Percentiles rank a stretch among this genome's conserved stretches.
Conservation (phyloP, 1,139 yeast genomes). For the Candida mesenterica region DNA sequence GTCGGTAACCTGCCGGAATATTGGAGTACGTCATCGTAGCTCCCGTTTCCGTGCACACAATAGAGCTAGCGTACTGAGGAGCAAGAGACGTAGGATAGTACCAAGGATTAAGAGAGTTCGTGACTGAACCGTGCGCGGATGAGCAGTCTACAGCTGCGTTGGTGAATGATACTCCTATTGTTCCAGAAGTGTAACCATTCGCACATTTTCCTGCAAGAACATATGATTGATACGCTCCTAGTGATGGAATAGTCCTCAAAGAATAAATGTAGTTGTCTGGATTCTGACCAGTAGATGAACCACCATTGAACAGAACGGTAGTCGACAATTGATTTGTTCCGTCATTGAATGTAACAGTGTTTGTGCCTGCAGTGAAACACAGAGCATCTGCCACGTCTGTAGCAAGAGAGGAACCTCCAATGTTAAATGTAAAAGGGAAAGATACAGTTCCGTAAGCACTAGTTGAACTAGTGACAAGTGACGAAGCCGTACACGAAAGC, state of each 20-base stretch:
- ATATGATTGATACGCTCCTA: conserved; percentile 16
- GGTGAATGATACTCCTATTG: conserved; percentile 18
- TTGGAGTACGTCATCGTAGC: conserved; percentile 16
- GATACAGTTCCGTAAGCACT: conserved; percentile 18
- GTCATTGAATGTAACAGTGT: conserved; percentile 25
- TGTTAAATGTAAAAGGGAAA: conserved; percentile 26
- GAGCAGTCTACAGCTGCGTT: conserved; percentile 21
- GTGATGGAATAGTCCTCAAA: conserved; percentile 14
- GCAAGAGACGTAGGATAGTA: conserved; percentile 15
- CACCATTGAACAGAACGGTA: conserved; percentile 14
- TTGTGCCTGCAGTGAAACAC: conserved; percentile 20
- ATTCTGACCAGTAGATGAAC: conserved; percentile 2
- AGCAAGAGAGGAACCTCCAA: conserved; percentile 20
- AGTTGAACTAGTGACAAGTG: conserved; percentile 9
- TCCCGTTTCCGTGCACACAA: conserved; percentile 15
- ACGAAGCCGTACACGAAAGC: conserved; percentile 24
- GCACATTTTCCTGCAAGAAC: conserved; percentile 22
- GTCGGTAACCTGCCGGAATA: conserved; percentile 30
- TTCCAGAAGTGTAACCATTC: conserved; percentile 23
- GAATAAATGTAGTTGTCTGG: conserved; percentile 4
- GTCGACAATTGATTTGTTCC: conserved; percentile 20
- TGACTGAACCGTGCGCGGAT: conserved; percentile 19
- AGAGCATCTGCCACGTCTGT: conserved; percentile 21
- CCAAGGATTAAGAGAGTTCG: conserved; percentile 24
- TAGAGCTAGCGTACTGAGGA: conserved; percentile 11